Evolutionary conservation across 139 green algal species (phyloP).

Genomic region (Desmodesmus armatus): DNA sequence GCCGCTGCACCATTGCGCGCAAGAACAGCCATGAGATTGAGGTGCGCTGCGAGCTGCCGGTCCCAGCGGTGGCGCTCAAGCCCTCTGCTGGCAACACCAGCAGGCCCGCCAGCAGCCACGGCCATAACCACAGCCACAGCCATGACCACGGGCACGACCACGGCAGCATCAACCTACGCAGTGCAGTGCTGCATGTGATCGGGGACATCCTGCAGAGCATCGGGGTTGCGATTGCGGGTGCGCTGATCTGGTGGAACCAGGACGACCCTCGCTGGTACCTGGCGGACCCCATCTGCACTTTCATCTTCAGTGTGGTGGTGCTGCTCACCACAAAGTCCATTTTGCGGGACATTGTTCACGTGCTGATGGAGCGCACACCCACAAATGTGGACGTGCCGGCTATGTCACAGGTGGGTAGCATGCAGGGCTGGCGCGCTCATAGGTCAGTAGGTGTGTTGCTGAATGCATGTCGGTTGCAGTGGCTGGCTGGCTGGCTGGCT

Average conservation of each 20-base stretch:
- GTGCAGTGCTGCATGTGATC: conserved; percentile 91
- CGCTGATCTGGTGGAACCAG: conserved; percentile 91
- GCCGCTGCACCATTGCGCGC: background rate
- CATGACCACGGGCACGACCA: conserved; percentile 55
- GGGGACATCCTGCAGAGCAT: conserved; percentile 94
- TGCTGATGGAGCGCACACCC: conserved; percentile 94
- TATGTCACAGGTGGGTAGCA: conserved; percentile 48
- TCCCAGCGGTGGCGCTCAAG: background rate
- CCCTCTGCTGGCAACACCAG: too few species aligned
- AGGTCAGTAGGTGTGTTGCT: background rate
- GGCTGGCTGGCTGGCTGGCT: background rate
- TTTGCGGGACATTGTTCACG: conserved; percentile 87
- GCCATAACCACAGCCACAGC: conserved; percentile 53
- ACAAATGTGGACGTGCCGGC: conserved; percentile 63
- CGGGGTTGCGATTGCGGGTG: conserved; percentile 87
- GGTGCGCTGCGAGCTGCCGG: conserved; percentile 35
- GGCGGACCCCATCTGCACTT: conserved; percentile 94
- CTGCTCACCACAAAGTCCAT: conserved; percentile 86
- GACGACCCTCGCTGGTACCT: conserved; percentile 72
- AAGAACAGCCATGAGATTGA: conserved; percentile 40
- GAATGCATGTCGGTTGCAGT: background rate
- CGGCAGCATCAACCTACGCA: conserved; percentile 77
- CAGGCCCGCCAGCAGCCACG: background rate
- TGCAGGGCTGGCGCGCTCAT: too few species aligned
- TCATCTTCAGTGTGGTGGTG: conserved; percentile 92